Conservation (phyloP, 2,329 filamentous ascomycete species). For the Arthrobotrys iridis region DNA sequence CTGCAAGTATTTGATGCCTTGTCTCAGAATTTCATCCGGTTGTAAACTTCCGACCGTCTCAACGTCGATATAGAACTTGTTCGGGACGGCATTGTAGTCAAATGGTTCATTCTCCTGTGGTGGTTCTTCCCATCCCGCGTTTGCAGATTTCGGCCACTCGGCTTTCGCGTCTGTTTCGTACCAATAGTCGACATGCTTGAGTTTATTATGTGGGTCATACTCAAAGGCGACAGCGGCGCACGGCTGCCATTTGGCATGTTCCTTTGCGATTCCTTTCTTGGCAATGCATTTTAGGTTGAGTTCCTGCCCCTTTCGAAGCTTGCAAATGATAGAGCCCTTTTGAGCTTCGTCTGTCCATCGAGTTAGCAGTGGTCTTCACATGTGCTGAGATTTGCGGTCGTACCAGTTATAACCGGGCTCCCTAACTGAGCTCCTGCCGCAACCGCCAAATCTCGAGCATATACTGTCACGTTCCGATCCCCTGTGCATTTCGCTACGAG, state of each 20-base stretch:
- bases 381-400: conserved; percentile 71
- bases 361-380: conserved; percentile 76
- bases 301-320: conserved; percentile 88
- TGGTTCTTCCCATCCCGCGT: conserved; percentile 81
- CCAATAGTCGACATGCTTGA: conserved; percentile 92
- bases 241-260: conserved; percentile 97
- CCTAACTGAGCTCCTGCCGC: conserved; percentile 60
- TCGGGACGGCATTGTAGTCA: conserved; percentile 86
- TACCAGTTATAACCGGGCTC: conserved; percentile 57
- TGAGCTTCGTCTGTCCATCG: conserved; percentile 78
- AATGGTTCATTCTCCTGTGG: conserved; percentile 84
- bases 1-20: conserved; percentile 88
- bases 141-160: conserved; percentile 89
- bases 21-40: conserved; percentile 86
- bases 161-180: conserved; percentile 83
- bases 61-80: conserved; percentile 90
- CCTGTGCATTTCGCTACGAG: conserved; percentile 86
- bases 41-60: conserved; percentile 88
- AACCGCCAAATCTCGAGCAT: conserved; percentile 85
- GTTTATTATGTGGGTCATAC: conserved; percentile 97
- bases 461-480: conserved; percentile 91
- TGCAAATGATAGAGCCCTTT: conserved; percentile 85
- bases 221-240: conserved; percentile 94
- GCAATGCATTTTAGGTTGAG: conserved; percentile 90
- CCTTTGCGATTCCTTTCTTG: conserved; percentile 98